These are phyloP conservation scores for Thermoascus crustaceus DNA, from an alignment of 2,329 filamentous ascomycete genomes.

Conservation along the genomic window DNA sequence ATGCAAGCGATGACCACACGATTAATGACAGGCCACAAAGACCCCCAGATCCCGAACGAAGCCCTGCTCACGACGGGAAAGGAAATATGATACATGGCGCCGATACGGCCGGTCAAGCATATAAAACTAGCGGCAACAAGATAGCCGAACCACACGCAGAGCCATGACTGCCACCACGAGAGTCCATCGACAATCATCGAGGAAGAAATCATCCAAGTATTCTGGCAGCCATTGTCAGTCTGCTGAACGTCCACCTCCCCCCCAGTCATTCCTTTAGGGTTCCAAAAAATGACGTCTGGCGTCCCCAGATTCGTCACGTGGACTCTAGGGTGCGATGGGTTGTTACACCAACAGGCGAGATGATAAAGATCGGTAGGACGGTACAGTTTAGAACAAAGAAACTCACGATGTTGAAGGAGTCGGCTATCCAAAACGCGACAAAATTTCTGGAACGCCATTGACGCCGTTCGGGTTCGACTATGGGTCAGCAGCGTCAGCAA, in stretches of 20 bases:
- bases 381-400: neutral
- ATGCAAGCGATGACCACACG: slow-evolving; percentile 72
- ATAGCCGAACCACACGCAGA: slow-evolving; percentile 85
- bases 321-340: too few relatives aligned
- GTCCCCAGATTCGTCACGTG: too few relatives aligned
- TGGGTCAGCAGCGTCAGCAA: slow-evolving; percentile 14
- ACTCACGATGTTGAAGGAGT: slow-evolving; percentile 68
- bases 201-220: slow-evolving; percentile 89
- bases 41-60: slow-evolving; percentile 83
- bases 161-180: slow-evolving; percentile 86
- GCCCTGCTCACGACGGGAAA: slow-evolving; percentile 74
- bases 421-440: slow-evolving; percentile 78
- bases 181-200: slow-evolving; percentile 70
- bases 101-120: slow-evolving; percentile 70
- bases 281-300: too few relatives aligned
- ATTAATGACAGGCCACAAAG: slow-evolving; percentile 82
- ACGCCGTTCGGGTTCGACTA: slow-evolving; percentile 69
- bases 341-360: too few relatives aligned
- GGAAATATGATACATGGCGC: slow-evolving; percentile 78
- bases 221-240: slow-evolving; percentile 33
- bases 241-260: neutral
- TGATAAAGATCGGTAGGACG: too few relatives aligned
- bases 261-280: neutral
- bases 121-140: slow-evolving; percentile 68
- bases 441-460: slow-evolving; percentile 86